Base-by-base conservation (phyloP, 2,329 filamentous ascomycete species). In the Neofusicoccum ribis region DNA sequence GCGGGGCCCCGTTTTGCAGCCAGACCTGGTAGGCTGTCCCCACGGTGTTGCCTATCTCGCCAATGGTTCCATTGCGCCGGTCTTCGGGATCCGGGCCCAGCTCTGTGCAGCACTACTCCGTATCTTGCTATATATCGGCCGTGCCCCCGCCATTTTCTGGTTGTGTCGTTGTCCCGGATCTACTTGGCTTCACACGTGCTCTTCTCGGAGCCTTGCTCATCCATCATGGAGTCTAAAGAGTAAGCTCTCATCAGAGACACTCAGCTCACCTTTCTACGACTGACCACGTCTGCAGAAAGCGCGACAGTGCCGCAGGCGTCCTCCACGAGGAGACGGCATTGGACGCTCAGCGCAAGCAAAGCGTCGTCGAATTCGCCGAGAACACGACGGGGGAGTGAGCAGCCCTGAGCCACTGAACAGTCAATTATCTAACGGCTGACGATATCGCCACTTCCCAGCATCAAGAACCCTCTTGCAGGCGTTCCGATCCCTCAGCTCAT, bases 391-490 rank as follows among this genome's bases (percentile, higher is more conserved):
- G 50, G n/a, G 62, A 64, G 62, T 63, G 9, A 47, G 60, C 14
- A 5, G 2, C 20, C 11, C 6, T 6, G 2, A 8, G 11, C 36
- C 5, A 23, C n/a, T 3, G 0, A 36, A 15, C 23, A 15, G 6
- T 41, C n/a, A 20, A 20, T 20, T 5, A 11, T 27, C 36, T 3
- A 63, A 49, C 6, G 15, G 36, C 37, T 52, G 37, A 56, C 34
- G 23, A 3, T 31, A 12, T 3, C 39, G 23, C 27, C 37, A n/a
- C 1, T 31, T 4, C 5, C 20, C 67, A 86, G 84, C 68, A 82
- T 86, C 70, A 78, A 79, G 59, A 87, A 87, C 68, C 85, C 85
- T 37, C 78, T 90, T 3, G 79, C 83, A 27, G 86, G 85, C 43
- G 80, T 88, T 54, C 79, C 85, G 4, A 80, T 74, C 67, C 80